Base-by-base conservation (phyloP, 2,329 filamentous ascomycete genomes). In the Neonectria neomacrospora region DNA sequence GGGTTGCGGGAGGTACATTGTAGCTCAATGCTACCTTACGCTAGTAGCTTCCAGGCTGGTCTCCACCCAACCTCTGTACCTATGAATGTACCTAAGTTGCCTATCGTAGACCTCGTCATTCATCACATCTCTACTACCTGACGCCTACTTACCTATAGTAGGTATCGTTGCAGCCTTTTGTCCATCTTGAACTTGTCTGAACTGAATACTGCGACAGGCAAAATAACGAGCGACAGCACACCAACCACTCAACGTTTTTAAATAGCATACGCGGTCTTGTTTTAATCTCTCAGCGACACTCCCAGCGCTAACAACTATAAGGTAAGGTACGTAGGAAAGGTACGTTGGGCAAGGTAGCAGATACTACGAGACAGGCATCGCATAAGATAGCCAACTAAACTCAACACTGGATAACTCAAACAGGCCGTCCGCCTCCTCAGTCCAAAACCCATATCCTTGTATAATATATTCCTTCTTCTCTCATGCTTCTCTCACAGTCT, bases 1-100 rank as follows among this genome's bases (percentile, higher is more conserved):
- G 71, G 69, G 69, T 71, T 59, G 41, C 54, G 34, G 37, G 52
- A 22, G 50, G 57, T 54, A 72, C n/a, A n/a, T n/a, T n/a, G n/a
- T n/a, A n/a, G 70, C 67, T 72, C 60, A 55, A 28, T 56, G 53
- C 39, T 14, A 61, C 68, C 70, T 54, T 54, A 28, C 44, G 52
- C 28, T 22, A 61, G 23, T 52, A 61, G 60, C 63, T 58, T 54
- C 28, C 9, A 32, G 54, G 48, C 47, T 56, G 57, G 61, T 64
- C 65, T 63, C 37, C 63, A 58, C 63, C 66, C 54, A 52, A 30
- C 39, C 39, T 7, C 30, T 32, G 11, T 7, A 5, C 11, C n/a
- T n/a, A n/a, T n/a, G n/a, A n/a, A n/a, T n/a, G n/a, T n/a, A n/a
- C n/a, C n/a, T n/a, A n/a, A n/a, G n/a, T n/a, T n/a, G n/a, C n/a